Conservation (phyloP, 805 yeast genomes). For the Sugiyamaella marilandica region DNA sequence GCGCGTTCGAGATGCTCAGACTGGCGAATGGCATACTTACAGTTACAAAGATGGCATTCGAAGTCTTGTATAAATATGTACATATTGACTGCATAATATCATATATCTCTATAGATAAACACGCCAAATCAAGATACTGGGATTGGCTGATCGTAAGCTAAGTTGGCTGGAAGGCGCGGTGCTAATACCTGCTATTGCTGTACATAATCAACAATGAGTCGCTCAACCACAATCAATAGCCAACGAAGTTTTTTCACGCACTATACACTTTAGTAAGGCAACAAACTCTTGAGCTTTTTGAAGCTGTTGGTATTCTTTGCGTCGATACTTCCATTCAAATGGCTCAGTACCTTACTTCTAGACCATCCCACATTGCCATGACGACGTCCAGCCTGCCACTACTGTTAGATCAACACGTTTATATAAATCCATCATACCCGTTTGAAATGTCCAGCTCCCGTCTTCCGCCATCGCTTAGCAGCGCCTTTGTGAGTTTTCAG, state of each 20-base stretch:
- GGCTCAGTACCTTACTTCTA: conserved; percentile 46
- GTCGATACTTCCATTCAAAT: conserved; percentile 52
- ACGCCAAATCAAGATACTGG: no score
- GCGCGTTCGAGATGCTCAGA: conserved; percentile 38
- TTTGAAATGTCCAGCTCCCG: conserved; percentile 58
- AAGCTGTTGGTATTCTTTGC: conserved; percentile 51
- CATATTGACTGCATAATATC: neutral
- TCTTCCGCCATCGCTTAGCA: conserved; percentile 79
- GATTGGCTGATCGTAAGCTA: no score
- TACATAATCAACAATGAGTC: no score
- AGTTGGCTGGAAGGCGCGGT: no score
- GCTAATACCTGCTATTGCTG: no score
- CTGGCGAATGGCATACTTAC: conserved; percentile 52
- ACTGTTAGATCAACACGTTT: neutral
- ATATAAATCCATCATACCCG: conserved; percentile 35
- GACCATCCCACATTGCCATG: conserved; percentile 94
- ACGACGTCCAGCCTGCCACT: conserved; percentile 77
- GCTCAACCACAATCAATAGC: no score
- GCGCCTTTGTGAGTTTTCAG: conserved; percentile 78
- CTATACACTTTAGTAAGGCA: conserved; percentile 37
- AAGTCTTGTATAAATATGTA: conserved; percentile 7
- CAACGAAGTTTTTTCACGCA: no score
- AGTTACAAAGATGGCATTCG: conserved; percentile 33
- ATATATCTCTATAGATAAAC: neutral
- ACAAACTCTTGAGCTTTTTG: conserved; percentile 51